Conservation (phyloP, 768 basidiomycete species). For the Serpula lacrymans region DNA sequence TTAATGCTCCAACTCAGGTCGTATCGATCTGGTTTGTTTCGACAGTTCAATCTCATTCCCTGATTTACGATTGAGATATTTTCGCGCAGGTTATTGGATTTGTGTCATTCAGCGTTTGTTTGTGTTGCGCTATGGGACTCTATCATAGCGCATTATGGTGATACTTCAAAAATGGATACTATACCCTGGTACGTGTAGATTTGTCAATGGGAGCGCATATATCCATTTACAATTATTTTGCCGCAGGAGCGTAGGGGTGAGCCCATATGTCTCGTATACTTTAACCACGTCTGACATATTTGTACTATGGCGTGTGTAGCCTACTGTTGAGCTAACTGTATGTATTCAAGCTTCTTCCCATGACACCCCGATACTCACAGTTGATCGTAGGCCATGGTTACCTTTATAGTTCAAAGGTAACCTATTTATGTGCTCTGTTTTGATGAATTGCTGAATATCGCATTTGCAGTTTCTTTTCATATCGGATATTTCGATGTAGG, state of each 20-base stretch:
- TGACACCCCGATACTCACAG: slow-evolving; percentile 6
- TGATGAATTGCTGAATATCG: slow-evolving; percentile 1
- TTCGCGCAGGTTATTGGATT: slow-evolving; percentile 21
- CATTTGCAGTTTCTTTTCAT: slow-evolving; percentile 20
- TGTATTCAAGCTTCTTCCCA: background rate
- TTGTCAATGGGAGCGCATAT: too few relatives aligned
- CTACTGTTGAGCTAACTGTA: slow-evolving; percentile 18
- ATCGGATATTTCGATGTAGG: slow-evolving; percentile 22
- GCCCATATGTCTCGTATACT: slow-evolving; percentile 2
- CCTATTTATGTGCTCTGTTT: too few relatives aligned
- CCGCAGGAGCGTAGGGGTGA: slow-evolving; percentile 21
- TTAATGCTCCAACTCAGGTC: slow-evolving; percentile 9
- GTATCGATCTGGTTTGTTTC: slow-evolving; percentile 15
- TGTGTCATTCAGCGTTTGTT: slow-evolving; percentile 21
- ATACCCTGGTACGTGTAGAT: slow-evolving; percentile 20
- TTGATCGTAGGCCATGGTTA: slow-evolving; percentile 16
- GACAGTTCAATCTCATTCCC: background rate
- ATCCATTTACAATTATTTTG: background rate
- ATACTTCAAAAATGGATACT: slow-evolving; percentile 4
- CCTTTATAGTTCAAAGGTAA: slow-evolving; percentile 22
- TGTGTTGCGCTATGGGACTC: slow-evolving; percentile 20
- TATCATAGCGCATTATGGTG: slow-evolving; percentile 16
- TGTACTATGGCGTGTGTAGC: too few relatives aligned
- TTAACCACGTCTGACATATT: background rate
- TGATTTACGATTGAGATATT: background rate